A percentile compares a stretch with the other conserved stretches of the same genome.
These are phyloP conservation scores for Trichophyton benhamiae DNA, from an alignment of 2,329 filamentous ascomycete genomes.

Conservation along the genomic window DNA sequence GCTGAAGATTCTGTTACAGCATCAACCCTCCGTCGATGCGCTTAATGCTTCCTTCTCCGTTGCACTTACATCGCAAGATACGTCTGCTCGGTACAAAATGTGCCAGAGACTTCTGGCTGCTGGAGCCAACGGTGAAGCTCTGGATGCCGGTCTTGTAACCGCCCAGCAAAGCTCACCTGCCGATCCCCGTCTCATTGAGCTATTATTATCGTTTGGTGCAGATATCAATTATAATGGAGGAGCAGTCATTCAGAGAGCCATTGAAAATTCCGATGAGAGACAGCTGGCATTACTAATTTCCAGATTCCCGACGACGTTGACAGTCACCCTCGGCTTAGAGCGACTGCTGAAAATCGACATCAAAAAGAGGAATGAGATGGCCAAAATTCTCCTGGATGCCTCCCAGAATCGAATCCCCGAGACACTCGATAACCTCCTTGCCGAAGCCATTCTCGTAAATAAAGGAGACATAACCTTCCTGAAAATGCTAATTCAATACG, in stretches of 20 bases:
- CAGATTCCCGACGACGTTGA: slow-evolving; percentile 9
- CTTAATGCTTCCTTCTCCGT: slow-evolving; percentile 10
- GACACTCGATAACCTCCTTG: slow-evolving; percentile 6
- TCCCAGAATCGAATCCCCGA: slow-evolving; percentile 6
- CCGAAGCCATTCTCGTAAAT: slow-evolving; percentile 7
- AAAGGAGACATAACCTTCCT: slow-evolving; percentile 9
- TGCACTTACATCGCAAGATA: slow-evolving; percentile 8
- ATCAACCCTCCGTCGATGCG: slow-evolving; percentile 8
- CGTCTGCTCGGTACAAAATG: slow-evolving; percentile 10
- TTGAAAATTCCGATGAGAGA: slow-evolving; percentile 11
- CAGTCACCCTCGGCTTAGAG: slow-evolving; percentile 8
- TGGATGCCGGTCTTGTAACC: slow-evolving; percentile 10
- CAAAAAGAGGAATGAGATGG: slow-evolving; percentile 10
- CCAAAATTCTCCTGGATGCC: slow-evolving; percentile 10
- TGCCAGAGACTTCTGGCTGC: slow-evolving; percentile 13
- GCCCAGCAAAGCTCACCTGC: slow-evolving; percentile 9
- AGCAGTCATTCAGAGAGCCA: slow-evolving; percentile 11
- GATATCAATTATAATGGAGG: slow-evolving; percentile 13
- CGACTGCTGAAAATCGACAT: slow-evolving; percentile 5
- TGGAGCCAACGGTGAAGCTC: slow-evolving; percentile 12
- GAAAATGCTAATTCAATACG: slow-evolving; percentile 13
- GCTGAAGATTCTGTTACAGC: slow-evolving; percentile 11
- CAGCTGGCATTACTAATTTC: slow-evolving; percentile 12
- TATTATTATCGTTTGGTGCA: slow-evolving; percentile 13
- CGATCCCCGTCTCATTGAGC: slow-evolving; percentile 10